Evolutionary conservation across 108 stramenopile species (phyloP), one percentile per base, ranked within the genome.

Genomic region (Nitzschia sp.): DNA sequence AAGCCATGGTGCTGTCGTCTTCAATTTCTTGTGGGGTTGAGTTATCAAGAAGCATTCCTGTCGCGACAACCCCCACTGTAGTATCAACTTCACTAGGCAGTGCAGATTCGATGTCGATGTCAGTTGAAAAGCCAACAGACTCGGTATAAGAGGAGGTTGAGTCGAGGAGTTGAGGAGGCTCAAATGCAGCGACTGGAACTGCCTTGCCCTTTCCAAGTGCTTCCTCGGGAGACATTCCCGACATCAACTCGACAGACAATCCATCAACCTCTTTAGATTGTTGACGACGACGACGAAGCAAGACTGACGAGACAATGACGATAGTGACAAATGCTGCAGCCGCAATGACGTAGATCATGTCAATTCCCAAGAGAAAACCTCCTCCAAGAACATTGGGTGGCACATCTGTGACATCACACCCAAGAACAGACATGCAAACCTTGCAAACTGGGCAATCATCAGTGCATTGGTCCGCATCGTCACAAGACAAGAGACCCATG

Each of bases 381-480:
- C 38, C 57, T 10, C 34, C n/a, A 34, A 58, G 26, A 39, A 15
- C 10, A 19, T 29, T 29, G 19, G 63, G 15, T 48, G 44, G 22
- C 11, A 20, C 63, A 43, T 44, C n/a, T 10, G 63, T 51, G n/a
- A 63, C 63, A 15, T 63, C 46, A 53, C 83, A 84, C 10, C 80
- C 83, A 11, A 70, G 21, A 14, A 88, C 51, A 14, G 43, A 21
- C 69, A 88, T 69, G 53, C 87, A 88, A 22, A 72, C 79, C n/a
- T 43, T 46, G 62, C 87, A 88, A 15, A 88, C 70, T 7, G 64
- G 52, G 51, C 87, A 88, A 17, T 71, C 46, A n/a, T 21, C 25
- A 40, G 82, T 84, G 44, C 87, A 88, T 20, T 40, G 57, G 3
- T 34, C 41, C 7, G 57, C 55, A 48, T 78, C 82, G 14, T 72